Conservation (phyloP, 2,329 filamentous ascomycete species). For the Lachnellula cervina region DNA sequence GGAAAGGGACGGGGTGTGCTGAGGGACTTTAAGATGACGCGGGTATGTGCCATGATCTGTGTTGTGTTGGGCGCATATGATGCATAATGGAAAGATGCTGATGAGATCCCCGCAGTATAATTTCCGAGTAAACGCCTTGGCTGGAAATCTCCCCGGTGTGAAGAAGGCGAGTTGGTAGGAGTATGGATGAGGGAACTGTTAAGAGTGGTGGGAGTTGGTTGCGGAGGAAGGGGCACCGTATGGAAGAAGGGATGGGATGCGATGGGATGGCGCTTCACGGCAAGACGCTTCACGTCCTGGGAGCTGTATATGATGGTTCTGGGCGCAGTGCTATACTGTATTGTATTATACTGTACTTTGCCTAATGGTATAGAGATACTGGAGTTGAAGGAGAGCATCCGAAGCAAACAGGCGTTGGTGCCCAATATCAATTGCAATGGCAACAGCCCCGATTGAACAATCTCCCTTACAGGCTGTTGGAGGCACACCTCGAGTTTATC, state of each 20-base stretch:
- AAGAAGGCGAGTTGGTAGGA: slow-evolving; percentile 92
- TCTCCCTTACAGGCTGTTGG: too few species aligned
- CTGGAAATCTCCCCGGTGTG: slow-evolving; percentile 82
- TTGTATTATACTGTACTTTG: background rate
- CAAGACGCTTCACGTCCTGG: too few species aligned
- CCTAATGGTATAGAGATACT: too few species aligned
- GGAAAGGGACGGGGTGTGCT: slow-evolving; percentile 90
- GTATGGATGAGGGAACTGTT: background rate
- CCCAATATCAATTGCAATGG: too few species aligned
- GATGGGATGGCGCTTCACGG: too few species aligned
- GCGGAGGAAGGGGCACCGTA: background rate
- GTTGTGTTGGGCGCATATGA: background rate
- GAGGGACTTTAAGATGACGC: slow-evolving; percentile 83
- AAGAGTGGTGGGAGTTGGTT: background rate
- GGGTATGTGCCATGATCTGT: slow-evolving; percentile 57
- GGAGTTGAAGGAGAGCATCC: background rate
- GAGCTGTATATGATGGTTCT: background rate
- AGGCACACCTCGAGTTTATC: too few species aligned
- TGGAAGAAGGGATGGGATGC: too few species aligned
- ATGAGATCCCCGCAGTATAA: slow-evolving; percentile 61
- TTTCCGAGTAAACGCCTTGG: slow-evolving; percentile 85
- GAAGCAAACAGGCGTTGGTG: background rate
- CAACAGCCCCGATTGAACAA: too few species aligned
- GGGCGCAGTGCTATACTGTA: background rate
- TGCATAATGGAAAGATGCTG: slow-evolving; percentile 8